These are phyloP conservation scores for Rhododendron kiyosumense DNA, from an alignment of 148 eudicot genomes.

Conservation along the genomic window DNA sequence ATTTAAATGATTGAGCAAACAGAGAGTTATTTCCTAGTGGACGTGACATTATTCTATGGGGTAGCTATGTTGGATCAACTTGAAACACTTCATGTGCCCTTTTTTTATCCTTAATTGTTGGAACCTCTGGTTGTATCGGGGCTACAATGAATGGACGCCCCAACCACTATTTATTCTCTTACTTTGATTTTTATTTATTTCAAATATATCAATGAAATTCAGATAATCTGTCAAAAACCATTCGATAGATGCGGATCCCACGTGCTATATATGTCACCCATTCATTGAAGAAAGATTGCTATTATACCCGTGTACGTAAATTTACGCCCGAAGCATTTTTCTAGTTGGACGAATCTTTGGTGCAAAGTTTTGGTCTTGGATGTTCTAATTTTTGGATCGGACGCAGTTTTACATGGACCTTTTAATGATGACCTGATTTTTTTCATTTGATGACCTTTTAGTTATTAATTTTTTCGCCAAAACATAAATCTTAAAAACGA, in stretches of 20 bases:
- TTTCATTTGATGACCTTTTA: background rate
- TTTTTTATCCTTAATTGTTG: background rate
- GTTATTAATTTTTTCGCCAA: too few relatives aligned
- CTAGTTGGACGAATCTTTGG: too few relatives aligned
- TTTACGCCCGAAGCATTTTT: too few relatives aligned
- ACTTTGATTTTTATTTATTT: too few relatives aligned
- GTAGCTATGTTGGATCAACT: conserved; percentile 4
- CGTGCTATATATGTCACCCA: too few relatives aligned
- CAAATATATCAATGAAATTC: too few relatives aligned
- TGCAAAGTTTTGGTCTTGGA: background rate
- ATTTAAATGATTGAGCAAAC: background rate
- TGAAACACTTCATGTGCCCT: conserved; percentile 1
- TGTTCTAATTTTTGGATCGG: background rate
- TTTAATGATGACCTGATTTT: too few relatives aligned
- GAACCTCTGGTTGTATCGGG: background rate
- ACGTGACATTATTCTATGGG: conserved; percentile 5
- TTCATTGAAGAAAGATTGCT: too few relatives aligned
- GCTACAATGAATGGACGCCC: background rate
- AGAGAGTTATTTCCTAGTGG: background rate
- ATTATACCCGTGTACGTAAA: too few relatives aligned
- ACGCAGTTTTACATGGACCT: background rate
- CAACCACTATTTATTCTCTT: background rate
- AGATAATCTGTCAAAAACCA: too few relatives aligned
- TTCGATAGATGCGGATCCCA: too few relatives aligned
- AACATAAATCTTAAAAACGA: background rate